phyloP scores from a whole-genome alignment of 306 rosid species.

The Cajanus cajan region DNA sequence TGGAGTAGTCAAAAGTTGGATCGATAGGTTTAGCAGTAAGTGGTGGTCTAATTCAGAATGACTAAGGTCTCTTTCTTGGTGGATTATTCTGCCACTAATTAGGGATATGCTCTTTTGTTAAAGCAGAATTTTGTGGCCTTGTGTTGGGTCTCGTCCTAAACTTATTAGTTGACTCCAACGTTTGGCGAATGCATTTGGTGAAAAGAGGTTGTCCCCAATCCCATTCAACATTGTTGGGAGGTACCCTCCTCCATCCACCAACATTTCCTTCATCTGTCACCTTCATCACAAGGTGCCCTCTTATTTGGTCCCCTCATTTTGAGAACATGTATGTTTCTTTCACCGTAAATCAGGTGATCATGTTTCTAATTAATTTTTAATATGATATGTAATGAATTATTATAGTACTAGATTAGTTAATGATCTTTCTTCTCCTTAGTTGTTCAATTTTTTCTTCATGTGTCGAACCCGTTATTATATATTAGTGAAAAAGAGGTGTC shows the following conservation, averaged over 20 bases:
- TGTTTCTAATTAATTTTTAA: no score
- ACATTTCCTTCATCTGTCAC: background rate
- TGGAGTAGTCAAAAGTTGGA: background rate
- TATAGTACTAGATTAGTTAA: no score
- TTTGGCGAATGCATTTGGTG: background rate
- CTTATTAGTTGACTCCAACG: background rate
- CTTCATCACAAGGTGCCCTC: background rate
- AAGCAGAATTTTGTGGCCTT: background rate
- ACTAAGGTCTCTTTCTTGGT: background rate
- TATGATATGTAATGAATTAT: no score
- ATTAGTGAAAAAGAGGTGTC: no score
- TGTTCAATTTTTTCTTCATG: no score
- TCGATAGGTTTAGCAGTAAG: background rate
- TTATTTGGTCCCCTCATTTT: background rate
- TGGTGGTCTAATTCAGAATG: background rate
- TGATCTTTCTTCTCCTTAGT: no score
- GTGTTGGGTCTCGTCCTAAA: background rate
- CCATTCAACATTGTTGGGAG: background rate
- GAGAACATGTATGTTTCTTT: no score
- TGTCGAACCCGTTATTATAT: no score
- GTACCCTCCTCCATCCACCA: background rate
- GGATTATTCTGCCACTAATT: background rate
- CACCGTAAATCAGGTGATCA: no score
- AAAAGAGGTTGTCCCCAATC: background rate
- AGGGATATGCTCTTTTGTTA: slow-evolving; percentile 12